Conservation (phyloP, 176 grass and related monocot genomes). For the Stipa capillata region DNA sequence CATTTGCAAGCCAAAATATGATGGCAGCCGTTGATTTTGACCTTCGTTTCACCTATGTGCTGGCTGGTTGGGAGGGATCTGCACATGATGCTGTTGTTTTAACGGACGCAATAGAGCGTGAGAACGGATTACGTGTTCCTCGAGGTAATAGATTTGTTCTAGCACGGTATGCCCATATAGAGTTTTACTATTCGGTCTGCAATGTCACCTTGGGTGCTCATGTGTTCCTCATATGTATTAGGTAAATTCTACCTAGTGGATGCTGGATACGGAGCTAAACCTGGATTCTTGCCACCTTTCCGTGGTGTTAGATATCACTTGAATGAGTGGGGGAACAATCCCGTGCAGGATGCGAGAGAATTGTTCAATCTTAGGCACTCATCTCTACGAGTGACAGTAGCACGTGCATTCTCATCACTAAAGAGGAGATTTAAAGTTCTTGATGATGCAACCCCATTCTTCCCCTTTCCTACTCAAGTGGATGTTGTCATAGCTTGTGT, state of each 20-base stretch:
- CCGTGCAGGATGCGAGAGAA: not conserved
- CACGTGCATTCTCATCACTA: not conserved
- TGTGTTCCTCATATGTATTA: not conserved
- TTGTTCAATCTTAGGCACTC: slow-evolving; percentile 1
- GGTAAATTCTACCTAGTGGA: slow-evolving; percentile 2
- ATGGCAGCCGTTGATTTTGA: slow-evolving; percentile 1
- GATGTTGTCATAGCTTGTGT: slow-evolving; percentile 2
- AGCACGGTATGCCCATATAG: not conserved
- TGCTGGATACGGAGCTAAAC: slow-evolving; percentile 11
- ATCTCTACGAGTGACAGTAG: not conserved
- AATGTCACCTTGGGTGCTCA: not conserved
- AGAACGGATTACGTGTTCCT: not conserved
- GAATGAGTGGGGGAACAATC: not conserved
- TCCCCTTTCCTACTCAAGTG: not conserved
- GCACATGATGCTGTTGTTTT: not conserved
- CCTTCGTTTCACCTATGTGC: slow-evolving; percentile 6
- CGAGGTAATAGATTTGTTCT: not conserved
- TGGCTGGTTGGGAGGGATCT: not conserved
- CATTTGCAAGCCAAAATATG: slow-evolving; percentile 2
- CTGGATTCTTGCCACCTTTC: slow-evolving; percentile 22
- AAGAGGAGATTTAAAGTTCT: slow-evolving; percentile 5
- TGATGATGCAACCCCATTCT: slow-evolving; percentile 3
- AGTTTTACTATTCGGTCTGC: not conserved
- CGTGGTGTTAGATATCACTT: not conserved
- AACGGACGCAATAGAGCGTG: not conserved